These are phyloP conservation scores for Schizothecium vesticola DNA, from an alignment of 495 filamentous ascomycete genomes.

Conservation along the genomic window DNA sequence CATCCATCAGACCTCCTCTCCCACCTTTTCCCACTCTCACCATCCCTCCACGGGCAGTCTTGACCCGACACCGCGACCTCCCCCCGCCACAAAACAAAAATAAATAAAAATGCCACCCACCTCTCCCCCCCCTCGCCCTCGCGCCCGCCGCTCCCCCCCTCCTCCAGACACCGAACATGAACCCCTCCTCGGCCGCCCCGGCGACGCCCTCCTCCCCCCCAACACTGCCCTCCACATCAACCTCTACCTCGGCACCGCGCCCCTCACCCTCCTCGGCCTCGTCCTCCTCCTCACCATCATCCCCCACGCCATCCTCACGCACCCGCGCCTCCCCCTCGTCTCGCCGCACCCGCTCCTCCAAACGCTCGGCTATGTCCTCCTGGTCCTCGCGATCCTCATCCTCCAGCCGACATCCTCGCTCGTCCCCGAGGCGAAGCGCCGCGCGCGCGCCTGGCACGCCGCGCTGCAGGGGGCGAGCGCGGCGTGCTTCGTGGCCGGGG, in stretches of 20 bases:
- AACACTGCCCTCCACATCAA: constrained; percentile 61
- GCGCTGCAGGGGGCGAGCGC: constrained; percentile 60
- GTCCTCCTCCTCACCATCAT: constrained; percentile 63
- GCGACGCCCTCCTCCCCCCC: constrained; percentile 66
- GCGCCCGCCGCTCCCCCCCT: neutral
- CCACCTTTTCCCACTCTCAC: neutral
- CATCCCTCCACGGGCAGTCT: neutral
- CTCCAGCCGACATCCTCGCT: constrained; percentile 83
- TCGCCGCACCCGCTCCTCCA: constrained; percentile 85
- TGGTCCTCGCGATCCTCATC: constrained; percentile 74
- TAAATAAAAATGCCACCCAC: neutral
- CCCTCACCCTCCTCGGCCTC: constrained; percentile 32
- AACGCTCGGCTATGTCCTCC: constrained; percentile 60
- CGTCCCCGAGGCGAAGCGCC: constrained; percentile 63
- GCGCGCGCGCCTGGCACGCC: constrained; percentile 66
- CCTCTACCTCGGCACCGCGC: constrained; percentile 61
- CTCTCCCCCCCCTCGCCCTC: neutral
- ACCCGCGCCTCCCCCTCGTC: constrained; percentile 63
- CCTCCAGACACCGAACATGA: constrained; percentile 60
- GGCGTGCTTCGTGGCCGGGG: constrained; percentile 55
- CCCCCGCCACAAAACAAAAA: neutral
- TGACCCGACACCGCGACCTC: neutral
- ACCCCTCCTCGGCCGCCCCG: constrained; percentile 68
- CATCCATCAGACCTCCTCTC: neutral
- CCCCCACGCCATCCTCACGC: constrained; percentile 66